Base-by-base conservation (phyloP, 2,329 filamentous ascomycete genomes). In the Amauroascus niger region DNA sequence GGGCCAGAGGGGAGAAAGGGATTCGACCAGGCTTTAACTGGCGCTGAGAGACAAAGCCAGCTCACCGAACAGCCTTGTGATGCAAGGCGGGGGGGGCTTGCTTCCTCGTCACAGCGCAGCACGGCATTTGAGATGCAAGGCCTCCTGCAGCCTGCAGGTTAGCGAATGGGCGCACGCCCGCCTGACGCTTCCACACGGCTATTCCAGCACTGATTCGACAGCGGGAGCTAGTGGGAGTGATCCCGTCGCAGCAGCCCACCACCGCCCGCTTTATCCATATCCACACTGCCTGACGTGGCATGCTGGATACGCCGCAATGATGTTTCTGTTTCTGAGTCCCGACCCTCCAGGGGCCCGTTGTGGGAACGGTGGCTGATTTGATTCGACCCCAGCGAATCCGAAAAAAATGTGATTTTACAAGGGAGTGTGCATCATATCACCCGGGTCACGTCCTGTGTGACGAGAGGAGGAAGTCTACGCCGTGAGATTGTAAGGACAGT, bases 11-110 rank as follows among this genome's bases (percentile, higher is more conserved):
- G 41, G 54, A 54, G 49, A 56, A 39, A 32, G 56, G 56, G 54
- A 54, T 52, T 54, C 52, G 54, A 32, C 18, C 54, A 51, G 48
- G 37, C 54, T 58, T 58, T 58, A 58, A 58, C 56, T 53, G 45
- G 20, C 40, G 44, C 32, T 28, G 26, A 11, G 43, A 22, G 14
- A 9, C 2, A 6, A 20, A 22, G 52, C 52, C 52, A 54, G 26
- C 52, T 47, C 52, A 54, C 14, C 52, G 26, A 9, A 45, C 33
- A 48, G 48, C 48, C 48, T 49, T 49, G 41, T 40, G 35, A 41
- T 48, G 51, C 44, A 43, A 43, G 37, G 44, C 51, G 51, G 51
- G 51, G 51, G n/a, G n/a, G n/a, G n/a, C n/a, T n/a, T n/a, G n/a
- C n/a, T 43, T 16, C 18, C 48, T 16, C 5, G 49, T 43, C 49